Percentiles rank a stretch among this genome's conserved stretches.
These are phyloP conservation scores for Trichoderma gamsii DNA, from an alignment of 495 filamentous ascomycete genomes.

Conservation along the genomic window DNA sequence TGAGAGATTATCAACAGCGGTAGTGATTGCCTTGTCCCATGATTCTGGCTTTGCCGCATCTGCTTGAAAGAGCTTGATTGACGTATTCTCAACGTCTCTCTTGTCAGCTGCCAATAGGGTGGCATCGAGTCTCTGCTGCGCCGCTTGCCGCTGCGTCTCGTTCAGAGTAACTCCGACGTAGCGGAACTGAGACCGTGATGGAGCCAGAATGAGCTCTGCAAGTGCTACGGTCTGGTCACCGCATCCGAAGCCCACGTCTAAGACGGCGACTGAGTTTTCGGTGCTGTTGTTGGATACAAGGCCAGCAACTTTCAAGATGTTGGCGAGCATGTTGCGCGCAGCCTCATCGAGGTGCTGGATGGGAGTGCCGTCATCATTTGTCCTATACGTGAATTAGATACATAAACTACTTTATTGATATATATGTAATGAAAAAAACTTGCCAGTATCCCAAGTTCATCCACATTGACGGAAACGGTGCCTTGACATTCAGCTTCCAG, in stretches of 20 bases:
- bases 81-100: too few species aligned
- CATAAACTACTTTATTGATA: background rate
- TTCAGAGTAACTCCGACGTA: constrained; percentile 14
- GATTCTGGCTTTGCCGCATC: background rate
- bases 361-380: constrained; percentile 20
- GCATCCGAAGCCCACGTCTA: constrained; percentile 48
- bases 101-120: background rate
- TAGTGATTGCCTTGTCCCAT: background rate
- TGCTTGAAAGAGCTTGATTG: constrained; percentile 4
- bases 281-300: constrained; percentile 20
- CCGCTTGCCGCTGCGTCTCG: background rate
- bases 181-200: background rate
- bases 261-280: constrained; percentile 23
- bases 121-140: background rate
- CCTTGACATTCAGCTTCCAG: constrained; percentile 21
- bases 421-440: constrained; percentile 9
- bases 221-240: constrained; percentile 43
- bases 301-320: constrained; percentile 34
- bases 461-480: constrained; percentile 28
- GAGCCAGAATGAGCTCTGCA: background rate
- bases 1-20: background rate
- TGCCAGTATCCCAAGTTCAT: constrained; percentile 37
- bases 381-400: constrained; percentile 3
- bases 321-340: constrained; percentile 35
- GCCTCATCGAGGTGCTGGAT: constrained; percentile 35